A percentile compares a stretch with the other conserved stretches of the same genome.
Evolutionary conservation across 163 green algal species (phyloP).

Genomic region (Prototheca wickerhamii): DNA sequence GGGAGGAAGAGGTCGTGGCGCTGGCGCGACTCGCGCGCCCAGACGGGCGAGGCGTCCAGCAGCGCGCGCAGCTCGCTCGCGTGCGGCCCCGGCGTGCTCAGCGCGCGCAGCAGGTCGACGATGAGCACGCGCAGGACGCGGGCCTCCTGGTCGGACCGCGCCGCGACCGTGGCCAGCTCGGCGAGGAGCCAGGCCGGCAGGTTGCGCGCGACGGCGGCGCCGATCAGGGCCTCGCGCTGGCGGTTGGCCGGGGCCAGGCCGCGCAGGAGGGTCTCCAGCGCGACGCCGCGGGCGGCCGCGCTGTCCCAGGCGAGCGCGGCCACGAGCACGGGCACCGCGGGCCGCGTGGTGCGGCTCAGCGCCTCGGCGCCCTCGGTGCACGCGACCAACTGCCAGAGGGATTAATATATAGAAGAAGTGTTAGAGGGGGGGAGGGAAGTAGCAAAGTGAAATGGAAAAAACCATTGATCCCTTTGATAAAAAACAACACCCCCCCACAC

Average conservation of each 20-base stretch:
- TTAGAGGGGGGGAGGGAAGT: not conserved
- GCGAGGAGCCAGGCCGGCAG: conserved; percentile 8
- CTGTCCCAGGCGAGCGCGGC: conserved; percentile 47
- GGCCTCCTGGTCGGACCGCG: conserved; percentile 27
- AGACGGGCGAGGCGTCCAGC: conserved; percentile 50
- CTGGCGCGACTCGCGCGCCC: conserved; percentile 60
- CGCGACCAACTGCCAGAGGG: conserved; percentile 33
- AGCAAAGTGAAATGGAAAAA: not conserved
- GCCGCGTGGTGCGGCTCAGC: conserved; percentile 33
- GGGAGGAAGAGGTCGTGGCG: conserved; percentile 86
- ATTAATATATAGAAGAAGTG: not conserved
- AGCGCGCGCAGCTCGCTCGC: conserved; percentile 26
- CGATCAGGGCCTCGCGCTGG: conserved; percentile 49
- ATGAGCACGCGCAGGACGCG: conserved; percentile 60
- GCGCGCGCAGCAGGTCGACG: conserved; percentile 64
- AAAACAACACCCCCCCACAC: not conserved
- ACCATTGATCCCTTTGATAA: not conserved
- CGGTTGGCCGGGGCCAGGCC: conserved; percentile 41
- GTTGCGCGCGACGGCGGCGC: conserved; percentile 27
- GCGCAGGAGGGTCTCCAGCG: conserved; percentile 59
- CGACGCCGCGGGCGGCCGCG: conserved; percentile 37
- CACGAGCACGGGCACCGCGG: conserved; percentile 38
- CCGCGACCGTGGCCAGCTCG: not conserved
- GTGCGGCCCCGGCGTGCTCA: conserved; percentile 42
- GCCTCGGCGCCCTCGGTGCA: conserved; percentile 42